A percentile compares a stretch with the other conserved stretches of the same genome.
Conservation (phyloP, 1,284 basidiomycete species). For the Ceratobasidium sp. region DNA sequence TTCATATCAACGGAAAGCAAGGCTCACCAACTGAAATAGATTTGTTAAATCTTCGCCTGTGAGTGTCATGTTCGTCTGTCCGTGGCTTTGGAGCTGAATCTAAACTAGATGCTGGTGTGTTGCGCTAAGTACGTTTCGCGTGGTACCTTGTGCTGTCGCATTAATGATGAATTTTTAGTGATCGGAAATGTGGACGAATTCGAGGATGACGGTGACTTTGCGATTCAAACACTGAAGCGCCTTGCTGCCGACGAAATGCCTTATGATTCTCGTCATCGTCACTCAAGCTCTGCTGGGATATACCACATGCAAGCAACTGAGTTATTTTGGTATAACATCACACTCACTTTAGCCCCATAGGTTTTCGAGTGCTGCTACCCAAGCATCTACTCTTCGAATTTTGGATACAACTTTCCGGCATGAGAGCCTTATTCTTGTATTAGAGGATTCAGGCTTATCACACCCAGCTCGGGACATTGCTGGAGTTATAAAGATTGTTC, state of each 20-base stretch:
- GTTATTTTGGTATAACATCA: background rate
- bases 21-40: background rate
- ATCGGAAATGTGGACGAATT: background rate
- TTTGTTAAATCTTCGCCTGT: conserved; percentile 34
- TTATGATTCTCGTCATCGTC: background rate
- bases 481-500: no score
- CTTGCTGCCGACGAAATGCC: conserved; percentile 15
- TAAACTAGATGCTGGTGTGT: conserved; percentile 28
- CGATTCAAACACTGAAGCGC: background rate
- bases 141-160: background rate
- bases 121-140: background rate
- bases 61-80: background rate
- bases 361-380: background rate
- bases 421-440: no score
- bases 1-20: conserved; percentile 16
- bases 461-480: no score
- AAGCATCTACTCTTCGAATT: background rate
- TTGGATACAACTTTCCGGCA: no score
- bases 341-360: background rate
- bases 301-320: conserved; percentile 17
- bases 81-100: background rate
- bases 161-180: background rate
- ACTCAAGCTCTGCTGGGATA: conserved; percentile 2
- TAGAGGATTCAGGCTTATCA: no score
- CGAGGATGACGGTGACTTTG: background rate